Evolutionary conservation across 805 yeast genomes (phyloP).

Genomic region (Zygosaccharomyces kombuchaensis): DNA sequence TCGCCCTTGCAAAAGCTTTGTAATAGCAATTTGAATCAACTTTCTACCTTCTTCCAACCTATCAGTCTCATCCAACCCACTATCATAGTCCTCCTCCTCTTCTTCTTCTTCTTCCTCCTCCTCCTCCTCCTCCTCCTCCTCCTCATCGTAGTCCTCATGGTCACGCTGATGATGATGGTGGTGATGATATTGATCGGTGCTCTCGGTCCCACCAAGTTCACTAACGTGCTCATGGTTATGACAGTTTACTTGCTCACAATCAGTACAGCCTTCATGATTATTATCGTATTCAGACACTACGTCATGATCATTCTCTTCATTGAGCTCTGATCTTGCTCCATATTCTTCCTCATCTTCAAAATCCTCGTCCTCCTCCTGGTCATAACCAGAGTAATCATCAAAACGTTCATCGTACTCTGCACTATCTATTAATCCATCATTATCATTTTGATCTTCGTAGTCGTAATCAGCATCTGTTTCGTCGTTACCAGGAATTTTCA

Average conservation of each 20-base stretch:
- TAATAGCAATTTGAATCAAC: conserved; percentile 73
- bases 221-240: conserved; percentile 12
- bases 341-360: conserved; percentile 23
- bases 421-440: conserved; percentile 19
- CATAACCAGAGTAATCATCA: conserved; percentile 32
- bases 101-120: conserved; percentile 19
- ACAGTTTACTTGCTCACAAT: conserved; percentile 11
- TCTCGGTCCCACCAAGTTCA: conserved; percentile 13
- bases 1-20: conserved; percentile 69
- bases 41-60: conserved; percentile 75
- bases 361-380: conserved; percentile 32
- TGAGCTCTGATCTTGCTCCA: conserved; percentile 18
- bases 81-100: conserved; percentile 32
- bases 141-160: conserved; percentile 17
- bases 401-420: conserved; percentile 22
- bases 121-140: conserved; percentile 16
- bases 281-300: conserved; percentile 5
- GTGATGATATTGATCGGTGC: conserved; percentile 13
- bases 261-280: conserved; percentile 11
- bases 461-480: conserved; percentile 26
- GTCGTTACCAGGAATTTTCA: conserved; percentile 19
- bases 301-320: conserved; percentile 26
- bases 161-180: conserved; percentile 17
- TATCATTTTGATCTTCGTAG: conserved; percentile 29
- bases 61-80: conserved; percentile 52